Conservation (phyloP, 108 stramenopile genomes). For the Schizochytrium sp. region DNA sequence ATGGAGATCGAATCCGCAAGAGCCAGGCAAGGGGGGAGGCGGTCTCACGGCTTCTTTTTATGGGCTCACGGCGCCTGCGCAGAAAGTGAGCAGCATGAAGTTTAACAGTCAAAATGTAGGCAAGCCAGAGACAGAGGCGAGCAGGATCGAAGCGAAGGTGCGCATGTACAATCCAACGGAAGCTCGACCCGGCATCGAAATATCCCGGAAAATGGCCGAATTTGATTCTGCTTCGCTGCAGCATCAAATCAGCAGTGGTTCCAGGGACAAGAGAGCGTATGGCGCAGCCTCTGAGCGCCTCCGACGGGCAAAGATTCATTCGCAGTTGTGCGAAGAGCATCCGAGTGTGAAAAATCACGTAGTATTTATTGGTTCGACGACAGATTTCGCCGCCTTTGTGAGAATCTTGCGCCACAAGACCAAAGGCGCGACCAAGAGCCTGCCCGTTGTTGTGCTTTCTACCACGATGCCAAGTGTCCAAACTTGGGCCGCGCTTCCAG, state of each 20-base stretch:
- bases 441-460: not conserved
- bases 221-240: not conserved
- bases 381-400: not conserved
- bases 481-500: not conserved
- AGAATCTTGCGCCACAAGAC: not conserved
- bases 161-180: too few species aligned
- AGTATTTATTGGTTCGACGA: not conserved
- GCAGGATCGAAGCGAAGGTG: too few species aligned
- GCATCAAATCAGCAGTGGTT: not conserved
- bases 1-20: not conserved
- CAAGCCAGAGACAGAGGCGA: too few species aligned
- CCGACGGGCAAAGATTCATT: not conserved
- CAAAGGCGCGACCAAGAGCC: not conserved
- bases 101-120: too few species aligned
- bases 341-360: not conserved
- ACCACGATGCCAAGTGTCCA: not conserved
- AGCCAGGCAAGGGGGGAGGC: not conserved
- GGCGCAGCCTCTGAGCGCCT: not conserved
- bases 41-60: not conserved
- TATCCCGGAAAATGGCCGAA: not conserved
- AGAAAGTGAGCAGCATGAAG: too few species aligned
- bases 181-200: too few species aligned
- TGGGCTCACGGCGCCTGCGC: too few species aligned
- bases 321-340: not conserved
- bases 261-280: not conserved